Evolutionary conservation across 2,329 filamentous ascomycete genomes (phyloP), one percentile per base, ranked within the genome.

Genomic region (Trichophyton mentagrophytes): DNA sequence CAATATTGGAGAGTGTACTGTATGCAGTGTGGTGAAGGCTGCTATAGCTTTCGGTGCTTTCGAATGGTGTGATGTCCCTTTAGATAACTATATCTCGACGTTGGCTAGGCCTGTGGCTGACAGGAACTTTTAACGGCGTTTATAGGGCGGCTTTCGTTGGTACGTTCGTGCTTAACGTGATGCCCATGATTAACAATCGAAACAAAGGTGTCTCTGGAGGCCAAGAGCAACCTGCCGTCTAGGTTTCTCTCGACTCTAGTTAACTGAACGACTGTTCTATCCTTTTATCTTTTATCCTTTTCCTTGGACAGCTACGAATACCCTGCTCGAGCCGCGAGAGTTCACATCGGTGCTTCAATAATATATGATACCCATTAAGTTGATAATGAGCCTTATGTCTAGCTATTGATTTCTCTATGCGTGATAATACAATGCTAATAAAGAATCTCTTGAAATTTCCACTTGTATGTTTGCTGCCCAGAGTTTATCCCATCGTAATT

Each of bases 11-110:
- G 76, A 80, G 61, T 85, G 83, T 69, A 78, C 75, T 47, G 76
- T 78, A 47, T 91, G 88, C 72, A 77, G 78, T 51, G 76, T 81
- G 9, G 74, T 81, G 7, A 83, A 87, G 73, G 78, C 78, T 15
- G 76, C 75, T 3, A 73, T 74, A 17, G 76, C 77, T 2, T 78
- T 80, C 68, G 76, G 71, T 0, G 73, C 76, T 49, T 77, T 79
- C 70, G 68, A 79, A 68, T 75, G 80, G 76, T 77, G 72, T 69
- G 42, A 36, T n/a, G 46, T 57, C 57, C 17, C 38, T 38, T 7
- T 17, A 63, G 9, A 38, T 38, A 13, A 3, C 9, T 13, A 38
- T 38, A 38, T 38, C 33, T 38, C 9, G 9, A 38, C 11, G 1
- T 3, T 13, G 13, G 13, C 33, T 38, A 38, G 33, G 0, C 33